Evolutionary conservation across 345 rosid genomes (phyloP).

Genomic region (Anacardium occidentale): DNA sequence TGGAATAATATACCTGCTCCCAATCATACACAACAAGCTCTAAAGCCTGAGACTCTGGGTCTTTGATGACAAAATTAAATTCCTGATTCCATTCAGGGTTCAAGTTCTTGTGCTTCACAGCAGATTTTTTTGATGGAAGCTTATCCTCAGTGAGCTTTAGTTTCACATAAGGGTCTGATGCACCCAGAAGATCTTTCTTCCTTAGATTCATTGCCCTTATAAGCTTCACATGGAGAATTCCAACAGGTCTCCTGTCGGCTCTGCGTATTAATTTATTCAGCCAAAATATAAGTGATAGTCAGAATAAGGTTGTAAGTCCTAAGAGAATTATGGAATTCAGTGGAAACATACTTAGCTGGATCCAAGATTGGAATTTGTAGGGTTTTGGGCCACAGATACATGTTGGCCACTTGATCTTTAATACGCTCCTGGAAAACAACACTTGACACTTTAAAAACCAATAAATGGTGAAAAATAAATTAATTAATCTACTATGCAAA

Average conservation of each 20-base stretch:
- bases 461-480: background rate
- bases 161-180: conserved; percentile 92
- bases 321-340: conserved; percentile 6
- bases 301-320: background rate
- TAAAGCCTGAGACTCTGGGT: conserved; percentile 68
- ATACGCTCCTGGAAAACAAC: conserved; percentile 67
- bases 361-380: conserved; percentile 75
- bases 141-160: conserved; percentile 80
- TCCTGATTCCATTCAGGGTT: conserved; percentile 98
- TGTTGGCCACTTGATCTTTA: conserved; percentile 90
- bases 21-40: conserved; percentile 77
- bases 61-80: conserved; percentile 66
- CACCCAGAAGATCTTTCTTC: conserved; percentile 91
- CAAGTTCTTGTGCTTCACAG: conserved; percentile 86
- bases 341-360: conserved; percentile 60
- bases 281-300: conserved; percentile 15
- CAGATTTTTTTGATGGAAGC: conserved; percentile 79
- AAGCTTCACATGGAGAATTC: conserved; percentile 76
- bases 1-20: conserved; percentile 68
- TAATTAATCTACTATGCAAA: background rate
- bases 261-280: conserved; percentile 43
- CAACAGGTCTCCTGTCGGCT: conserved; percentile 83
- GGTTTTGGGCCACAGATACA: conserved; percentile 96
- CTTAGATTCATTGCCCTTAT: conserved; percentile 73
- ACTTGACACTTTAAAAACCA: conserved; percentile 16